Conservation (phyloP, 352 stramenopile species). For the Phytophthora citricola region DNA sequence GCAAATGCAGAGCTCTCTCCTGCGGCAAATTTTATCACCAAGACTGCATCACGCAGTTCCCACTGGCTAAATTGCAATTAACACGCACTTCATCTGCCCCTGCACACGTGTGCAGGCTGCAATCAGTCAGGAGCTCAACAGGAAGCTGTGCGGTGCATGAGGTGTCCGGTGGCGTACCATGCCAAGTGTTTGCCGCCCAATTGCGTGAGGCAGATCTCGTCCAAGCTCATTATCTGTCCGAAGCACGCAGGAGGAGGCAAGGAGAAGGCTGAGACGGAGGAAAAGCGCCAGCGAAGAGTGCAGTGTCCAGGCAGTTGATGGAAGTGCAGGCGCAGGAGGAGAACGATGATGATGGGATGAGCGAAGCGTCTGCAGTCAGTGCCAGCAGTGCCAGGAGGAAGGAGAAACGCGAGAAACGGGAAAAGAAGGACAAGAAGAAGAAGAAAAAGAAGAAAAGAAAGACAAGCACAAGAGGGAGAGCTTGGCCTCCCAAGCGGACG, state of each 20-base stretch:
- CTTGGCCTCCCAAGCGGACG: constrained; percentile 25
- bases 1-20: constrained; percentile 82
- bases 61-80: constrained; percentile 75
- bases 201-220: constrained; percentile 59
- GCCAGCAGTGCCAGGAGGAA: constrained; percentile 47
- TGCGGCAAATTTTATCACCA: constrained; percentile 90
- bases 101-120: constrained; percentile 83
- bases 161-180: constrained; percentile 84
- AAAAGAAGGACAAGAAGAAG: constrained; percentile 65
- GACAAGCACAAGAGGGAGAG: constrained; percentile 45
- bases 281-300: background rate
- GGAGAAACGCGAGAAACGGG: constrained; percentile 62
- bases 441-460: constrained; percentile 55
- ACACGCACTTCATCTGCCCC: constrained; percentile 85
- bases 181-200: constrained; percentile 73
- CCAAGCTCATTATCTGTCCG: constrained; percentile 80
- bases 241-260: constrained; percentile 44
- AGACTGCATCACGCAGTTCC: constrained; percentile 80
- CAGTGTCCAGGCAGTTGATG: constrained; percentile 5
- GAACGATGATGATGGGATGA: constrained; percentile 42
- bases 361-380: constrained; percentile 48
- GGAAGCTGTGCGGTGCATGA: constrained; percentile 80
- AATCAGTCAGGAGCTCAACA: constrained; percentile 81
- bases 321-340: constrained; percentile 27
- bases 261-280: constrained; percentile 4